Conservation (phyloP, 164 flowering plant species). For the Vitis rupestris region DNA sequence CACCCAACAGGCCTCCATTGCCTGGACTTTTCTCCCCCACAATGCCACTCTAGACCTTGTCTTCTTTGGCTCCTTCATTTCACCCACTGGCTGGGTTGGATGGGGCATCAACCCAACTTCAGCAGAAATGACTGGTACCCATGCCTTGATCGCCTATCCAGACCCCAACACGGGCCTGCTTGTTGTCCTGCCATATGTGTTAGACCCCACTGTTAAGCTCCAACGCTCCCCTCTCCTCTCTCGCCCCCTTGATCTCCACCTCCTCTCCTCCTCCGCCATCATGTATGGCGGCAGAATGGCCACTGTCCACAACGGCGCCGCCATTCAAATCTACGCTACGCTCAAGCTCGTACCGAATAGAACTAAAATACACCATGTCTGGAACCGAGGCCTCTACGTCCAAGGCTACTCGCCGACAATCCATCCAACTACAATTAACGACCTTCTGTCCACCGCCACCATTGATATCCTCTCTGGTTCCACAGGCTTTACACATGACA, state of each 20-base stretch:
- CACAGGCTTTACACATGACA: constrained; percentile 23
- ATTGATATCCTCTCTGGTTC: constrained; percentile 61
- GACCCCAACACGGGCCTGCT: constrained; percentile 81
- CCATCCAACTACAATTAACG: constrained; percentile 70
- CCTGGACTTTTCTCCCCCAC: constrained; percentile 78
- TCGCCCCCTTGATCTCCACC: constrained; percentile 68
- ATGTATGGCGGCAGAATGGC: constrained; percentile 66
- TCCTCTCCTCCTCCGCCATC: constrained; percentile 66
- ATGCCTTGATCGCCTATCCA: constrained; percentile 76
- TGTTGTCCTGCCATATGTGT: constrained; percentile 63
- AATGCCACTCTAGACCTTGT: constrained; percentile 76
- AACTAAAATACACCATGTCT: constrained; percentile 61
- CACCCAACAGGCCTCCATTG: constrained; percentile 82
- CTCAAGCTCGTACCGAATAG: constrained; percentile 58
- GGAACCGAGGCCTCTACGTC: constrained; percentile 93
- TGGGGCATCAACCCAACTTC: constrained; percentile 85
- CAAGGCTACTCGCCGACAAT: constrained; percentile 98
- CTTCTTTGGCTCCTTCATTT: constrained; percentile 83
- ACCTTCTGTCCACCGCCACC: constrained; percentile 70
- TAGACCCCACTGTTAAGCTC: constrained; percentile 80
- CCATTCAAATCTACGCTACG: constrained; percentile 64
- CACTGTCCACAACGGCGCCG: constrained; percentile 65
- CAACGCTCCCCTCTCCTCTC: constrained; percentile 72
- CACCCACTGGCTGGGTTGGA: constrained; percentile 97
- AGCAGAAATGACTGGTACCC: constrained; percentile 78